Evolutionary conservation across 805 yeast genomes (phyloP).

Genomic region (Jamesozyma lodderae): DNA sequence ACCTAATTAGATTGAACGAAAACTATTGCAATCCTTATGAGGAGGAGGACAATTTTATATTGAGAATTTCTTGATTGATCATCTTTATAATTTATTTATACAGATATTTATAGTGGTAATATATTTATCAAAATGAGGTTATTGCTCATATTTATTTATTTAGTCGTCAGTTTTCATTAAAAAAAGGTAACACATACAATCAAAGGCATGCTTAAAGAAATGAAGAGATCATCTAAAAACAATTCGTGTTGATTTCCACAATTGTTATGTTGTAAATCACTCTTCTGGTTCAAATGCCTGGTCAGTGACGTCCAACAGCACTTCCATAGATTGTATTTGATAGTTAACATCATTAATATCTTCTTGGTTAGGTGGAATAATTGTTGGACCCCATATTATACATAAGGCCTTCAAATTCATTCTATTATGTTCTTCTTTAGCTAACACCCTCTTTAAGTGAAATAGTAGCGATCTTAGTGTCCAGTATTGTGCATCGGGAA

Average conservation of each 20-base stretch:
- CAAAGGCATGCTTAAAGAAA: no score
- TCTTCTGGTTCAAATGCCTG: conserved; percentile 73
- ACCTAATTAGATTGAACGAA: not conserved
- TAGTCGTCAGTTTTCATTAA: no score
- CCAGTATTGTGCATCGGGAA: conserved; percentile 93
- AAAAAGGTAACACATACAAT: no score
- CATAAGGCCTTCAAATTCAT: conserved; percentile 79
- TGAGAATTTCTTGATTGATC: not conserved
- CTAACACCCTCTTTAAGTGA: conserved; percentile 71
- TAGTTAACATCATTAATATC: conserved; percentile 66
- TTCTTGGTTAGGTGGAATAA: conserved; percentile 59
- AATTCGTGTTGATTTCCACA: no score
- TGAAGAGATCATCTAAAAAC: no score
- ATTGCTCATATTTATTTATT: no score
- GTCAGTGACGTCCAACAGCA: conserved; percentile 70
- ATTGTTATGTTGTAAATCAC: conserved; percentile 1
- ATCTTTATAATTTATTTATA: no score
- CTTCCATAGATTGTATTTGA: conserved; percentile 74
- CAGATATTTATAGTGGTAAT: no score
- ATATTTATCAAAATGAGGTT: no score
- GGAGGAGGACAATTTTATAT: not conserved
- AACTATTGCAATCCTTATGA: not conserved
- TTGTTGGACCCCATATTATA: conserved; percentile 91
- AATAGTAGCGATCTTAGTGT: conserved; percentile 76
- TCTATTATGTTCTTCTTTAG: conserved; percentile 53